Evolutionary conservation across 768 basidiomycete species (phyloP).

Genomic region (Tricholoma terreum): DNA sequence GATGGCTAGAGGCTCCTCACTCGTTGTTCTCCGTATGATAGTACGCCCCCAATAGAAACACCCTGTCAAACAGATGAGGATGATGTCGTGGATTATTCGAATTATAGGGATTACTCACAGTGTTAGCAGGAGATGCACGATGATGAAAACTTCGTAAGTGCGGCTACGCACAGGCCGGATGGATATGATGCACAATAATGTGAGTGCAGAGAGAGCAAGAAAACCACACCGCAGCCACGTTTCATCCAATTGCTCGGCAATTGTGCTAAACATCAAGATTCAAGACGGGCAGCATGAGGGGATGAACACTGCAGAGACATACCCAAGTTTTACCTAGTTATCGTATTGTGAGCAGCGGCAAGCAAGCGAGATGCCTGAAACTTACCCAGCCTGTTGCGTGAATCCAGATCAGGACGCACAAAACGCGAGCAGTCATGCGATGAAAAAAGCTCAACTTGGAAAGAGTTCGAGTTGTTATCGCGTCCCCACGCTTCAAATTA

Average conservation of each 20-base stretch:
- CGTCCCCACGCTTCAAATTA: not conserved
- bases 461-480: not conserved
- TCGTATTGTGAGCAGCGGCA: conserved; percentile 26
- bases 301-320: not conserved
- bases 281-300: conserved; percentile 35
- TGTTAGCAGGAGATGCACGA: conserved; percentile 42
- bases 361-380: not conserved
- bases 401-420: conserved; percentile 46
- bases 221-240: conserved; percentile 35
- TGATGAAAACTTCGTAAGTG: conserved; percentile 52
- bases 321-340: not conserved
- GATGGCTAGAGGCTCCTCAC: conserved; percentile 21
- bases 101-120: conserved; percentile 23
- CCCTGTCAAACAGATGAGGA: conserved; percentile 19
- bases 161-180: conserved; percentile 45
- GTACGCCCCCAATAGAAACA: conserved; percentile 38
- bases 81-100: not conserved
- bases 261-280: conserved; percentile 19
- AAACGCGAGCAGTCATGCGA: conserved; percentile 45
- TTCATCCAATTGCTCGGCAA: conserved; percentile 1
- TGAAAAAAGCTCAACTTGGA: conserved; percentile 43
- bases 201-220: conserved; percentile 36
- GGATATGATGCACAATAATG: conserved; percentile 44
- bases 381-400: conserved; percentile 45
- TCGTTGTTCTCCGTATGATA: conserved; percentile 33